These are phyloP conservation scores for Penicillium pulvis DNA, from an alignment of 495 filamentous ascomycete genomes.

Conservation along the genomic window DNA sequence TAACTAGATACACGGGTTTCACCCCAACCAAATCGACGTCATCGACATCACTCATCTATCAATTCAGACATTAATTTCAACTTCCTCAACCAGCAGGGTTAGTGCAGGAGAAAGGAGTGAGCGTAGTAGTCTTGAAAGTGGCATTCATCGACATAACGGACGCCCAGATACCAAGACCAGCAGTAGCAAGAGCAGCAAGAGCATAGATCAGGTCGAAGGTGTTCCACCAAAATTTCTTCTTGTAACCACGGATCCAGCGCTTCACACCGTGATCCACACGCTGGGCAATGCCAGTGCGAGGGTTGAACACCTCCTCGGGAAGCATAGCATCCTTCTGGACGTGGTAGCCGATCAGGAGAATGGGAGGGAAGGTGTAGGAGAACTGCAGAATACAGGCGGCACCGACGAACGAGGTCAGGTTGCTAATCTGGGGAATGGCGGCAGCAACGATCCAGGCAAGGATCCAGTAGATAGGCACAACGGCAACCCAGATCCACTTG, in stretches of 20 bases:
- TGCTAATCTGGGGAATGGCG: slow-evolving; percentile 49
- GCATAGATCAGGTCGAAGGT: slow-evolving; percentile 35
- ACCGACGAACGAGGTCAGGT: slow-evolving; percentile 44
- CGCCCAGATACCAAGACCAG: slow-evolving; percentile 36
- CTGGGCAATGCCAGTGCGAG: slow-evolving; percentile 34
- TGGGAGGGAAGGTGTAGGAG: slow-evolving; percentile 49
- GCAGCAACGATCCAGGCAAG: slow-evolving; percentile 50
- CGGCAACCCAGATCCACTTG: slow-evolving; percentile 49
- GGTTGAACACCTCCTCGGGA: slow-evolving; percentile 47
- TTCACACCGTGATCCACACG: slow-evolving; percentile 40
- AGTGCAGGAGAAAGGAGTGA: slow-evolving; percentile 23
- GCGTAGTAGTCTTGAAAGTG: slow-evolving; percentile 16
- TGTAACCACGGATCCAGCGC: slow-evolving; percentile 48
- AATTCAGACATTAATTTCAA: not conserved
- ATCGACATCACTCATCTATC: not conserved
- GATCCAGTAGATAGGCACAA: slow-evolving; percentile 59
- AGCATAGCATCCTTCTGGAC: slow-evolving; percentile 46
- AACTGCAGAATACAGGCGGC: slow-evolving; percentile 51
- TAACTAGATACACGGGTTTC: not conserved
- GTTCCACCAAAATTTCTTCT: slow-evolving; percentile 35
- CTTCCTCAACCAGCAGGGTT: slow-evolving; percentile 18
- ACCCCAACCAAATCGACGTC: not conserved
- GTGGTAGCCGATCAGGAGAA: slow-evolving; percentile 47
- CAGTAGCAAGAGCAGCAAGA: slow-evolving; percentile 26
- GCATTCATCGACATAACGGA: slow-evolving; percentile 28